Base-by-base conservation (phyloP, 345 rosid genomes). In the Aquilaria malaccensis region DNA sequence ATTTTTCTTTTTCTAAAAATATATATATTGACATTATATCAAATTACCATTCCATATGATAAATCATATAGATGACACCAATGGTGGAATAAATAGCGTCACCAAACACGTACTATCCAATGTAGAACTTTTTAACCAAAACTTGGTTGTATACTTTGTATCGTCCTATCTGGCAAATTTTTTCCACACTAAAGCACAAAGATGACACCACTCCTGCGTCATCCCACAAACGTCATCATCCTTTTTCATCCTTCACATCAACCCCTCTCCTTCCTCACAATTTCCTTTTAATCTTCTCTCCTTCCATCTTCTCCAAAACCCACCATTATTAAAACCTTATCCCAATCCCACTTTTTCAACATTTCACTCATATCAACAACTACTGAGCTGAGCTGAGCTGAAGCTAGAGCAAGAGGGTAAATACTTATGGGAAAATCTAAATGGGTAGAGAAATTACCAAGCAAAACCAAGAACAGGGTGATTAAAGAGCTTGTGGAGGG, bases 401-500 rank as follows among this genome's bases (percentile, higher is more conserved):
- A 11, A 3, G 33, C 11, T 11, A 6, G 45, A 29, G 45, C n/a
- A 31, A 13, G 9, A 10, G n/a, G 5, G 46, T n/a, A 13, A 59
- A 10, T 49, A 63, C 1, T 1, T 13, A 67, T 72, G 76, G 69
- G 13, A 15, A 43, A 22, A 22, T 22, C 55, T 58, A 31, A 50
- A 30, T 61, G 66, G 22, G 22, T 22, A 22, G 22, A 22, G 22
- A 22, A 22, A 22, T 22, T 22, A 22, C 22, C 22, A 22, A 22
- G 22, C 22, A 22, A 22, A 22, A 22, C 22, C 22, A 73, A 58
- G 67, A 67, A 60, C 10, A 73, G 61, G 68, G 56, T 52, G 30
- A 68, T 63, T 7, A 50, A 65, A 31, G 80, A 75, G 72, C 89
- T 91, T 50, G 63, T 62, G 47, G 61, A 74, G 32, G 98, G 96